Base-by-base conservation (phyloP, 192 early-diverging fungal genomes). In the Paraglomus brasilianum region DNA sequence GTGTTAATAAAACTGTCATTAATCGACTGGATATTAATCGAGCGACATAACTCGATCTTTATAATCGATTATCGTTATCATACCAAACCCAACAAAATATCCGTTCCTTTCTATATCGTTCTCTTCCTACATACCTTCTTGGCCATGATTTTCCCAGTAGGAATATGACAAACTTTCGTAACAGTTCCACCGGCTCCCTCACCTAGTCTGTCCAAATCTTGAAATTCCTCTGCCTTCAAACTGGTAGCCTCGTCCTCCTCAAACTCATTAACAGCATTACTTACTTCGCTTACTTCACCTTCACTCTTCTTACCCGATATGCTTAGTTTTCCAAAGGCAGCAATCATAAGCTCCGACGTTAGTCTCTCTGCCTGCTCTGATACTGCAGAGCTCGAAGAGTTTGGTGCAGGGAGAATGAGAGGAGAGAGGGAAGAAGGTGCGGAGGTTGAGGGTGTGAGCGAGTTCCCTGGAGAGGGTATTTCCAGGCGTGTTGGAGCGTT, bases 181-280 rank as follows among this genome's bases (percentile, higher is more conserved):
- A 99, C 97, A 1, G 95, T 95, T 11, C 96, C 96, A 19, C 78
- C 78, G 48, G 93, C 94, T 4, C 97, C 97, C 40, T 95, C 91
- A 47, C 97, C 97, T 43, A 99, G 79, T 70, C 92, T 89, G 15
- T 5, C 5, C 51, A 55, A 55, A 3, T 68, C 66, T 56, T 4
- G 9, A 1, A 68, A 55, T 14, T 68, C 11, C 24, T 14, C 51
- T 30, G 50, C n/a, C 7, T 55, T 68, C 5, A 68, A 36, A 55
- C 55, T 21, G 36, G 30, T 13, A 21, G 43, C 19, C 36, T 46
- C 64, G 5, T 68, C 66, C 42, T 41, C 66, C 15, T 50, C 64
- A 10, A 52, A 21, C 6, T 43, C 39, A 42, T 21, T 53, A 10
- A 43, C 46, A 13, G 39, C 6, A 7, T 39, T 7, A 40, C 36